Evolutionary conservation across 768 basidiomycete genomes (phyloP), one percentile per base, ranked within the genome.

Genomic region (Rhizopogon sp.): DNA sequence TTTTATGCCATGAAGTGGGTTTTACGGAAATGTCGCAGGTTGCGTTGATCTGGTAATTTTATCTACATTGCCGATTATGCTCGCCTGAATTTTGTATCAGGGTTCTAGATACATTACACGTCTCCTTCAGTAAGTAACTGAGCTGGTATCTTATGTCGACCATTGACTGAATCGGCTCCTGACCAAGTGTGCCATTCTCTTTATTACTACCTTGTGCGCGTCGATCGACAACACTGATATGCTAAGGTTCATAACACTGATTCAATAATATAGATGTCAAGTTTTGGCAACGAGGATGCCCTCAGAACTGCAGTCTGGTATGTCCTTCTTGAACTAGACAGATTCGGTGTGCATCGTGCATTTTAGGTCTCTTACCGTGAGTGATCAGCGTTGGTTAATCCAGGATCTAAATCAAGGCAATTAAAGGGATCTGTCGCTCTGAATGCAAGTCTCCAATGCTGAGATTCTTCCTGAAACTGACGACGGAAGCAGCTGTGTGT

Each of bases 171-270:
- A 29, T 25, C 3, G 22, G 22, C 22, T 25, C 40, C 13, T 11
- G 31, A 22, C 35, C 28, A 8, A 60, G 59, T 60, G 58, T 54
- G 44, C 43, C 59, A 55, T 60, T 58, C 71, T 1, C 69, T 76
- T 50, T 76, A 78, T 57, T 64, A 70, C 57, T 76, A 78, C 57
- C 64, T 76, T 39, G 77, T 79, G 59, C 37, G 69, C 41, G 6
- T 16, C n/a, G 0, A 25, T 31, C 31, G 31, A 9, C 11, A 25
- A 46, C 14, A 17, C 20, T 14, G 13, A 6, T 25, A 20, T 17
- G 14, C 40, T 42, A 9, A 9, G 7, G 33, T 50, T 43, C 10
- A 44, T 13, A 45, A 37, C 35, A 25, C 29, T 40, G 10, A 53
- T 6, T 20, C 22, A 14, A 16, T 16, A 22, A 20, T 20, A 25